Base-by-base conservation (phyloP, 2,329 filamentous ascomycete genomes). In the Fusarium camptoceras region DNA sequence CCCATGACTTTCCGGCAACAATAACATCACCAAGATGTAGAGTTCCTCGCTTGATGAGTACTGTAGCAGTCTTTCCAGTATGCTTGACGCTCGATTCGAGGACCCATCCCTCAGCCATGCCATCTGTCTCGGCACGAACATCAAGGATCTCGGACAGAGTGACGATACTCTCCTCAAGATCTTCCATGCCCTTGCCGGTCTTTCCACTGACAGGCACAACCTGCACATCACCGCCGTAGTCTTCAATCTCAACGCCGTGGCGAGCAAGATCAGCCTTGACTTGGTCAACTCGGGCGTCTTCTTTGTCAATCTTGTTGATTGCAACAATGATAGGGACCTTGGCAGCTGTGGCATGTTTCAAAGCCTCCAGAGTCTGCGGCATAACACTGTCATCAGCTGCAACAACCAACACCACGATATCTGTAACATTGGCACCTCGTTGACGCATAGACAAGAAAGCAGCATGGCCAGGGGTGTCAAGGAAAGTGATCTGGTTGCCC, bases 301-400 rank as follows among this genome's bases (percentile, higher is more conserved):
- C 89, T 81, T 96, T 97, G 82, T 99, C 96, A 54, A 97, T 88
- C 81, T 99, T 99, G 84, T 96, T 99, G 81, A 98, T 95, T 18
- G 97, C 97, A 53, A 99, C 96, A 62, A 99, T 97, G 51, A 99
- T 95, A 8, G 96, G 95, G 1, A 98, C 96, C 66, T 92, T 91
- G 53, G 96, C 93, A 30, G 88, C 86, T 59, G 91, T 92, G 10
- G 96, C 95, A 78, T 99, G 96, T 80, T 97, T 98, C 77, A 99
- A 90, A 8, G 96, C 96, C 83, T 99, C 96, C 4, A 98, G 84
- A 0, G 97, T 99, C 77, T 99, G 96, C 5, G 96, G 96, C 84
- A 96, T 99, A 73, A 99, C 95, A 77, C 94, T 96, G 78, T 99
- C 97, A 78, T 99, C 96, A 11, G 95, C 95, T 9, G 96, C 96